phyloP scores from a whole-genome alignment of 2,329 filamentous ascomycete species.

The Dactylonectria estremocensis region DNA sequence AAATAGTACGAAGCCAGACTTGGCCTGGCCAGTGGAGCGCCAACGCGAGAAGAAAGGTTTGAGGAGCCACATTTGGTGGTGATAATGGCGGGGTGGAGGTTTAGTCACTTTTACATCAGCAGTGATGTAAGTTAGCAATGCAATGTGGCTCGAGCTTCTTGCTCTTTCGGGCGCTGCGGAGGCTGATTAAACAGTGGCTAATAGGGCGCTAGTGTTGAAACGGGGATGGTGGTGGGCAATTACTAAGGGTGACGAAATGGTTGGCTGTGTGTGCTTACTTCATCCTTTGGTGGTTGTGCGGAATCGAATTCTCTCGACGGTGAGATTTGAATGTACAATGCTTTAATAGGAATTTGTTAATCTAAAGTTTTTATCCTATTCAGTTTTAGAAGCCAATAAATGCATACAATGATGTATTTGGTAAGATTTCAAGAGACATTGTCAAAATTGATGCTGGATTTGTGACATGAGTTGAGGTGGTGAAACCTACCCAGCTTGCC shows the following conservation, averaged over 20 bases:
- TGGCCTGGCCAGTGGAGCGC: conserved; percentile 7
- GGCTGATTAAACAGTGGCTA: conserved; percentile 43
- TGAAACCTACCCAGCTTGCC: too few species aligned
- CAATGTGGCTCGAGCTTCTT: conserved; percentile 4
- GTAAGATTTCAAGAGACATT: too few species aligned
- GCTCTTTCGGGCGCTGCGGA: conserved; percentile 26
- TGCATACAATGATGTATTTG: not conserved
- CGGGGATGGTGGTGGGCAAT: conserved; percentile 20
- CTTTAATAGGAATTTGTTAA: conserved; percentile 5
- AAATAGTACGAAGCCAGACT: conserved; percentile 21
- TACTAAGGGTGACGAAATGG: conserved; percentile 37
- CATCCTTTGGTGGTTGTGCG: not conserved
- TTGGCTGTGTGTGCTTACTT: conserved; percentile 5
- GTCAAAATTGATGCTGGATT: too few species aligned
- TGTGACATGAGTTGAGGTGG: too few species aligned
- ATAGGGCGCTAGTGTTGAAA: conserved; percentile 21
- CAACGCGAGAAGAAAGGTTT: not conserved
- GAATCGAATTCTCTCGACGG: not conserved
- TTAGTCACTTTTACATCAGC: conserved; percentile 34
- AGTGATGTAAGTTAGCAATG: not conserved
- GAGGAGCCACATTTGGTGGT: conserved; percentile 14
- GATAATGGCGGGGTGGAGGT: conserved; percentile 22
- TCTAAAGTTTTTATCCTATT: not conserved
- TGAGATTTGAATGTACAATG: not conserved
- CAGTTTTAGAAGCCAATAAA: too few species aligned